phyloP scores from a whole-genome alignment of 352 stramenopile species.

The Pythium apleroticum region DNA sequence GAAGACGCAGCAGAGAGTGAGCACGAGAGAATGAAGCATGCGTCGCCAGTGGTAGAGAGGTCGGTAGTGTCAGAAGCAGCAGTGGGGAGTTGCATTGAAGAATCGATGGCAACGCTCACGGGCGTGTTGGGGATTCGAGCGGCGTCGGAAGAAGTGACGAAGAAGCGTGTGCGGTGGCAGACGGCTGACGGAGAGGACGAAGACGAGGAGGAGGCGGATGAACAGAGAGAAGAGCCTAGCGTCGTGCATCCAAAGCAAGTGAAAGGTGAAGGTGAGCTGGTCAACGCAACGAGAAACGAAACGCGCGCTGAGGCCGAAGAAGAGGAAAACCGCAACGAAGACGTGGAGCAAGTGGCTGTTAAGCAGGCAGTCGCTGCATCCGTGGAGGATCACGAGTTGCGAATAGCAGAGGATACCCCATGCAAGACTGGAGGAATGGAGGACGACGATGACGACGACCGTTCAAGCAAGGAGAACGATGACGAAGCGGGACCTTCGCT shows the following conservation, averaged over 20 bases:
- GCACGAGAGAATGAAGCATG: neutral
- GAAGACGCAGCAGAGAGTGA: conserved; percentile 2
- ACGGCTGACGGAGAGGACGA: neutral
- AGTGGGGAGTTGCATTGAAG: too few species aligned
- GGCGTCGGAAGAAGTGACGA: neutral
- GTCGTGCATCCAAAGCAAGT: too few species aligned
- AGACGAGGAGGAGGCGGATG: neutral
- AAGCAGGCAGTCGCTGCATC: neutral
- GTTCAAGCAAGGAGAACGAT: too few species aligned
- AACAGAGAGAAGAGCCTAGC: too few species aligned
- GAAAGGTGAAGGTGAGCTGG: too few species aligned
- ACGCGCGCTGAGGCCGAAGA: neutral
- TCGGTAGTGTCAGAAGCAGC: too few species aligned
- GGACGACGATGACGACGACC: neutral
- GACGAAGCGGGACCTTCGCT: too few species aligned
- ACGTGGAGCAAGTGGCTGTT: neutral
- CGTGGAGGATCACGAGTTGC: neutral
- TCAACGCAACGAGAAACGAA: too few species aligned
- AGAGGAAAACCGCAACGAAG: neutral
- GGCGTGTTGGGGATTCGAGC: neutral
- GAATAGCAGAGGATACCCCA: neutral
- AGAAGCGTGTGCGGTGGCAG: conserved; percentile 2
- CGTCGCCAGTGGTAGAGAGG: neutral
- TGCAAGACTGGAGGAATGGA: neutral
- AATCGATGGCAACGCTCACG: neutral